phyloP scores from a whole-genome alignment of 176 grass and related monocot species.

The Stipa capillata region DNA sequence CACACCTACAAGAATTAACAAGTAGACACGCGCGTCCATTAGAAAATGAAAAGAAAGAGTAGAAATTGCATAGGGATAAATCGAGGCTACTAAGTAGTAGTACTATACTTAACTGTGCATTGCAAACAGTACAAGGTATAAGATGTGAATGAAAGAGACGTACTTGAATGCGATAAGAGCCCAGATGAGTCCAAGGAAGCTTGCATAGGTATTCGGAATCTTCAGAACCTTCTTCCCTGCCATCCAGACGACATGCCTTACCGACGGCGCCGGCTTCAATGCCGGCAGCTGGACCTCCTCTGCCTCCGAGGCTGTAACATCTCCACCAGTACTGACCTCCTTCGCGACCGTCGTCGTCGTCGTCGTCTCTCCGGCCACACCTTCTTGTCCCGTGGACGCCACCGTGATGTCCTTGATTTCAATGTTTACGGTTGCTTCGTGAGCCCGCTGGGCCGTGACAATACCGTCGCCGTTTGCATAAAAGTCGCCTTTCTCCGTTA shows the following conservation, averaged over 20 bases:
- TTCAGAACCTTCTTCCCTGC: slow-evolving; percentile 56
- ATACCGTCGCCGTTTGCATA: neutral
- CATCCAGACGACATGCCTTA: slow-evolving; percentile 29
- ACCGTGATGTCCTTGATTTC: slow-evolving; percentile 10
- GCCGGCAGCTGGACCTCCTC: neutral
- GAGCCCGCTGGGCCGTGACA: neutral
- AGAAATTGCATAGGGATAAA: no score
- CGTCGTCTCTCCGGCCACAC: neutral
- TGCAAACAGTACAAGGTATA: neutral
- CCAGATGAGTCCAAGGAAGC: slow-evolving; percentile 71
- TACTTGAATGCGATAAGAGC: slow-evolving; percentile 67
- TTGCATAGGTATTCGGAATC: slow-evolving; percentile 74
- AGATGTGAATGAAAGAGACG: neutral
- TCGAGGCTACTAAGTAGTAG: no score
- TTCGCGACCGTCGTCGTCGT: neutral
- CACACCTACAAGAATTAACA: slow-evolving; percentile 23
- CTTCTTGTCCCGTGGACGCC: neutral
- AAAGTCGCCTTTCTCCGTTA: neutral
- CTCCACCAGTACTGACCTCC: neutral
- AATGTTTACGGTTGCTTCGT: slow-evolving; percentile 14
- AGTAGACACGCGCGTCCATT: neutral
- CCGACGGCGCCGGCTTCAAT: neutral
- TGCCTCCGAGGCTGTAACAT: neutral
- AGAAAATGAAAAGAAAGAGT: neutral
- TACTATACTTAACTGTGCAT: neutral